Evolutionary conservation across 345 rosid genomes (phyloP).

Genomic region (Eucalyptus leucophloia): DNA sequence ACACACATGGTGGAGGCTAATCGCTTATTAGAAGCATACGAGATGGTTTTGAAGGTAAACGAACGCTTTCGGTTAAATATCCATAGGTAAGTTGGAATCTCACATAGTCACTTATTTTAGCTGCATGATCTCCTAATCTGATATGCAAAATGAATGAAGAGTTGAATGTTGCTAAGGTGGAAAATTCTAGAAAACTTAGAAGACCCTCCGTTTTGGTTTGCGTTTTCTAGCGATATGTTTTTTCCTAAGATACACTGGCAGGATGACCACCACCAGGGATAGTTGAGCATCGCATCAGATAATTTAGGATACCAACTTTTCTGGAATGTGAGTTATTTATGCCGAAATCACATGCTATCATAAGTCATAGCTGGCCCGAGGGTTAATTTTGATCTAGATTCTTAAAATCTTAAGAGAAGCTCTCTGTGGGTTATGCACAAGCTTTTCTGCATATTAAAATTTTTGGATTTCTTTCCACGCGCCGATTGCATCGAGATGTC

Average conservation of each 20-base stretch:
- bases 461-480: not conserved
- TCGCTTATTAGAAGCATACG: conserved; percentile 89
- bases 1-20: conserved; percentile 99
- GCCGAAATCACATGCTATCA: not conserved
- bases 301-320: not conserved
- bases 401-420: too few relatives aligned
- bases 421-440: too few relatives aligned
- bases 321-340: not conserved
- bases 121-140: not conserved
- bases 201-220: not conserved
- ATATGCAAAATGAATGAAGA: not conserved
- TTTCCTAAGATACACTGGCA: not conserved
- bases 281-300: not conserved
- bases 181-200: not conserved
- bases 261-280: not conserved
- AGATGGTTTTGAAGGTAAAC: conserved; percentile 86
- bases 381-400: too few relatives aligned
- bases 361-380: not conserved
- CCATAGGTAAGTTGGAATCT: not conserved
- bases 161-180: not conserved
- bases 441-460: not conserved
- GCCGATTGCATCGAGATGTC: not conserved
- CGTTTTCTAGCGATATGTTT: not conserved
- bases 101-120: not conserved
- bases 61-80: not conserved